Percentiles rank a stretch among this genome's conserved stretches.
These are phyloP conservation scores for Paraphaeosphaeria sporulosa DNA, from an alignment of 2,329 filamentous ascomycete genomes.

Conservation along the genomic window DNA sequence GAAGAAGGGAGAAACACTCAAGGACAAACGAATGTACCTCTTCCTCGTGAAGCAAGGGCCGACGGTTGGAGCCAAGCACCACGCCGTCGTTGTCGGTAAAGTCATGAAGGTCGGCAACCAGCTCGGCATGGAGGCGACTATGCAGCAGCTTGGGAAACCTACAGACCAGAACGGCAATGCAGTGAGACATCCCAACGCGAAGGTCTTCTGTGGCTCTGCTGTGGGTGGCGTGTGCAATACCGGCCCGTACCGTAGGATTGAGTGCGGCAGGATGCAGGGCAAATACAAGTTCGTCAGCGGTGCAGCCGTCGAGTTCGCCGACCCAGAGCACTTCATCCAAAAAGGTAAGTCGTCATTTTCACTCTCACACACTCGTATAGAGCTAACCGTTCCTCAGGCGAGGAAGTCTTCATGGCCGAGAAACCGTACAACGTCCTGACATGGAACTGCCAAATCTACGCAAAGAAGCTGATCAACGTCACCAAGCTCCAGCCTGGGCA, in stretches of 20 bases:
- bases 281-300: constrained; percentile 10
- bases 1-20: constrained; percentile 1
- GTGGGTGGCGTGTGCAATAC: constrained; percentile 6
- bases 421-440: constrained; percentile 11
- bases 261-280: not conserved
- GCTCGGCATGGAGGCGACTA: constrained; percentile 8
- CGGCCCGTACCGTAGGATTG: constrained; percentile 3
- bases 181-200: constrained; percentile 5
- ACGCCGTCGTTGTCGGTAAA: constrained; percentile 6
- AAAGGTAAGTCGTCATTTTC: not conserved
- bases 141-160: constrained; percentile 7
- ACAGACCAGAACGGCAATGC: not conserved
- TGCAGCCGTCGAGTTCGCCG: constrained; percentile 1
- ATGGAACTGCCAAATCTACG: constrained; percentile 10
- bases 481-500: constrained; percentile 10
- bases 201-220: constrained; percentile 6
- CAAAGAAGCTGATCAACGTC: constrained; percentile 10
- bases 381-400: not conserved
- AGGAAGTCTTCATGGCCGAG: constrained; percentile 10
- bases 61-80: constrained; percentile 1
- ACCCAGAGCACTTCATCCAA: constrained; percentile 10
- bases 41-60: constrained; percentile 8
- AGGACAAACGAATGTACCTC: constrained; percentile 7
- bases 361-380: not conserved
- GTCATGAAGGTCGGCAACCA: constrained; percentile 7